These are phyloP conservation scores for Dillenia turbinata DNA, from an alignment of 164 flowering plant genomes.

Conservation along the genomic window DNA sequence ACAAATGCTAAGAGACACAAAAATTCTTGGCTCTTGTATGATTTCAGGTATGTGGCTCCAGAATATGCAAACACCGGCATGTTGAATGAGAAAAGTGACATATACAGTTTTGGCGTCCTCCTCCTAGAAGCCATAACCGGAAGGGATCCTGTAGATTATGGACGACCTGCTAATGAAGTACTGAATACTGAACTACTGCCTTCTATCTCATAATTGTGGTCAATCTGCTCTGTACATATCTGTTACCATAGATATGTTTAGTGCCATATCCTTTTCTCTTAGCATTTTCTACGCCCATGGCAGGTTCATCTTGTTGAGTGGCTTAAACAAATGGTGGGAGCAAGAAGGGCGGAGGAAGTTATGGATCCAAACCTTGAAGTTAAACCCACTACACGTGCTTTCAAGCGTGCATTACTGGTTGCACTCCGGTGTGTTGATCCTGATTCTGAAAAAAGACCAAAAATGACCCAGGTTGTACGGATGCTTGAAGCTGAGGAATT, in stretches of 20 bases:
- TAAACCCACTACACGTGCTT: slow-evolving; percentile 53
- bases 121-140: slow-evolving; percentile 71
- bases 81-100: slow-evolving; percentile 75
- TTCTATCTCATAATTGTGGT: not conserved
- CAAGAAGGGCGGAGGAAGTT: slow-evolving; percentile 75
- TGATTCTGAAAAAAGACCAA: slow-evolving; percentile 63
- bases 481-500: slow-evolving; percentile 75
- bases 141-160: slow-evolving; percentile 72
- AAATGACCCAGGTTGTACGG: slow-evolving; percentile 65
- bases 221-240: too few relatives aligned
- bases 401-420: slow-evolving; percentile 59
- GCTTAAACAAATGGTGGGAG: slow-evolving; percentile 76
- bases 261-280: not conserved
- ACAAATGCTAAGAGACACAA: not conserved
- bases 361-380: slow-evolving; percentile 54
- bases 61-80: slow-evolving; percentile 78
- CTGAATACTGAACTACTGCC: not conserved
- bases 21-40: not conserved
- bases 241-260: not conserved
- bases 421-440: slow-evolving; percentile 75
- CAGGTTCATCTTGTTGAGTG: slow-evolving; percentile 83
- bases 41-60: slow-evolving; percentile 72
- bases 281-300: not conserved
- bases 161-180: slow-evolving; percentile 70
- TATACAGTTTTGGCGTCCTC: slow-evolving; percentile 77